These are phyloP conservation scores for Russula ochroleuca DNA, from an alignment of 768 basidiomycete species.

Conservation along the genomic window DNA sequence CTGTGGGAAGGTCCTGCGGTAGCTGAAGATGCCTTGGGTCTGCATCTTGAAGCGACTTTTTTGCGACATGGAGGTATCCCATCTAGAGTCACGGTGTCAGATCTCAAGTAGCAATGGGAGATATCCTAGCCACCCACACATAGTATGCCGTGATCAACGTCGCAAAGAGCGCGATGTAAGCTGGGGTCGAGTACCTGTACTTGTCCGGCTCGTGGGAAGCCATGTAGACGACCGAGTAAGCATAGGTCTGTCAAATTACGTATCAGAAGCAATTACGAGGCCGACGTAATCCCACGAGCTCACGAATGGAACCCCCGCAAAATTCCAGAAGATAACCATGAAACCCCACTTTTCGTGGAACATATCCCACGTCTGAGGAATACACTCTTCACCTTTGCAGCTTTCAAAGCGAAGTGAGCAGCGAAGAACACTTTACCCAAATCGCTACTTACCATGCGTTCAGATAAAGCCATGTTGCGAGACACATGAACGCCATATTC, in stretches of 20 bases:
- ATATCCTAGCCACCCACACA: constrained; percentile 49
- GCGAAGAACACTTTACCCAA: neutral
- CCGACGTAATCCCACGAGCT: constrained; percentile 32
- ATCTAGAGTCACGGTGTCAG: constrained; percentile 43
- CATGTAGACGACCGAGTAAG: constrained; percentile 98
- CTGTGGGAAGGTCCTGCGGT: constrained; percentile 92
- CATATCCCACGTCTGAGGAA: constrained; percentile 99
- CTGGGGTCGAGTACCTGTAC: constrained; percentile 79
- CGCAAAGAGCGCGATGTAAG: constrained; percentile 66
- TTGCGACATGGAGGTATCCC: constrained; percentile 93
- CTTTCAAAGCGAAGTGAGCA: constrained; percentile 40
- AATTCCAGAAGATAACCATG: constrained; percentile 98
- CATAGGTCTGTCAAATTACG: constrained; percentile 64
- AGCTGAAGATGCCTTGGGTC: constrained; percentile 78
- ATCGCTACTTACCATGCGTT: constrained; percentile 72
- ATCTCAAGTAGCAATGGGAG: neutral
- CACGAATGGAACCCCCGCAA: constrained; percentile 89
- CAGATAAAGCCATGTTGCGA: constrained; percentile 94
- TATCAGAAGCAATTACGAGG: constrained; percentile 8
- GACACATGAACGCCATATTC: constrained; percentile 97
- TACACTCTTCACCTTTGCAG: constrained; percentile 91
- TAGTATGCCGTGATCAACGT: constrained; percentile 82
- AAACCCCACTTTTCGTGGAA: constrained; percentile 99
- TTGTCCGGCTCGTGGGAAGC: constrained; percentile 84
- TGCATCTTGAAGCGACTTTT: constrained; percentile 99